phyloP scores from a whole-genome alignment of 129 eudicot species.

The Mikania micrantha region DNA sequence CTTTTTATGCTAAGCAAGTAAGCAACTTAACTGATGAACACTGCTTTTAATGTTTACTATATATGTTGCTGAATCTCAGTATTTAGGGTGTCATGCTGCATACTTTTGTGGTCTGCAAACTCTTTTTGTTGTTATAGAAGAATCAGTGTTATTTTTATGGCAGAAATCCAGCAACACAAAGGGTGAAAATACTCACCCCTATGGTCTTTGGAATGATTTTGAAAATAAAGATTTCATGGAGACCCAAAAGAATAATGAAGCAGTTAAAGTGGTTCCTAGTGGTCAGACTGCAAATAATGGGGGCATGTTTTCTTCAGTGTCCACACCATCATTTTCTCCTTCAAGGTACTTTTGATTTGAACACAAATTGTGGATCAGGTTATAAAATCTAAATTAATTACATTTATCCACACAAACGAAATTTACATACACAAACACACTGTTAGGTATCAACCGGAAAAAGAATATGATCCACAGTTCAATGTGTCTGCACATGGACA shows the following conservation, averaged over 20 bases:
- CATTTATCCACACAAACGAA: background rate
- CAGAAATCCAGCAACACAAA: constrained; percentile 52
- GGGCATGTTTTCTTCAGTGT: constrained; percentile 39
- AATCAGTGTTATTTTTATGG: constrained; percentile 12
- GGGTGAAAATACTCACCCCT: constrained; percentile 27
- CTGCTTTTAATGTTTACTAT: constrained; percentile 4
- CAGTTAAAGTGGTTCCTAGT: constrained; percentile 24
- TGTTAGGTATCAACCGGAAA: constrained; percentile 49
- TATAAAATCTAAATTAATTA: background rate
- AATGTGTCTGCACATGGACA: constrained; percentile 39
- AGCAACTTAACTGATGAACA: background rate
- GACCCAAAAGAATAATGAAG: constrained; percentile 33
- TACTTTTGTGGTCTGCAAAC: constrained; percentile 5
- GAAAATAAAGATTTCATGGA: constrained; percentile 27
- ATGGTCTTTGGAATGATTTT: constrained; percentile 37
- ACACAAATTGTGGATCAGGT: background rate
- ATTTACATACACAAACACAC: background rate
- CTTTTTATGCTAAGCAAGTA: background rate
- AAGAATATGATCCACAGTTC: constrained; percentile 38
- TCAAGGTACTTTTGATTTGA: constrained; percentile 40
- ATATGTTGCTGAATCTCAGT: background rate
- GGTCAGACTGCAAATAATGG: constrained; percentile 33
- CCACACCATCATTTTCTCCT: constrained; percentile 47
- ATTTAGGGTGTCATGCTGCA: background rate
- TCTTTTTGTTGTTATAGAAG: constrained; percentile 5